Conservation (phyloP, 2,329 filamentous ascomycete genomes). For the Scytalidium sp. region DNA sequence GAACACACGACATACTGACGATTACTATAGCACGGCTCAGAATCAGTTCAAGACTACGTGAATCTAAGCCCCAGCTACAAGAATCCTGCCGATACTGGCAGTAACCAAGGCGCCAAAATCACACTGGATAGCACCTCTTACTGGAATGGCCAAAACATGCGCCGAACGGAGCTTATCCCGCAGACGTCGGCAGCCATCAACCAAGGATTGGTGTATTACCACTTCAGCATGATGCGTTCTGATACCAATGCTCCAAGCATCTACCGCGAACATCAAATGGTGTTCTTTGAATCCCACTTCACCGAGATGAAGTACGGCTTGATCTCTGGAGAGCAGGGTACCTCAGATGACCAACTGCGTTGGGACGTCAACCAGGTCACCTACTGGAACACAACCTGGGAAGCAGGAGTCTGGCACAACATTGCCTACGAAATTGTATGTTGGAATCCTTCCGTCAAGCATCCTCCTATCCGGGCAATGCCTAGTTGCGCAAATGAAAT, state of each 20-base stretch:
- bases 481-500: too few species aligned
- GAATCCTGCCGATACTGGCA: conserved; percentile 51
- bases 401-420: conserved; percentile 69
- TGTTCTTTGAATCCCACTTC: conserved; percentile 67
- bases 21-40: conserved; percentile 51
- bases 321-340: conserved; percentile 45
- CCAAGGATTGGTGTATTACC: conserved; percentile 64
- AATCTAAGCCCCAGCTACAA: conserved; percentile 48
- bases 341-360: conserved; percentile 53
- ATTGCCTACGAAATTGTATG: conserved; percentile 66
- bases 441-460: conserved; percentile 1
- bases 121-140: conserved; percentile 61
- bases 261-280: conserved; percentile 64
- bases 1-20: neutral
- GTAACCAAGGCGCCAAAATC: conserved; percentile 64
- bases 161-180: conserved; percentile 70
- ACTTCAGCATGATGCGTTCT: conserved; percentile 64
- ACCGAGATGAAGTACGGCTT: conserved; percentile 71
- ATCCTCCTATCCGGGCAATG: too few species aligned
- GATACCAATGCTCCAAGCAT: conserved; percentile 57
- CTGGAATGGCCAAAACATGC: conserved; percentile 72
- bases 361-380: conserved; percentile 61
- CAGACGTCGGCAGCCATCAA: conserved; percentile 65
- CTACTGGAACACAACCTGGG: conserved; percentile 61
- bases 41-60: conserved; percentile 31